These are phyloP conservation scores for Ogataea kodamae DNA, from an alignment of 805 yeast genomes.

Conservation along the genomic window DNA sequence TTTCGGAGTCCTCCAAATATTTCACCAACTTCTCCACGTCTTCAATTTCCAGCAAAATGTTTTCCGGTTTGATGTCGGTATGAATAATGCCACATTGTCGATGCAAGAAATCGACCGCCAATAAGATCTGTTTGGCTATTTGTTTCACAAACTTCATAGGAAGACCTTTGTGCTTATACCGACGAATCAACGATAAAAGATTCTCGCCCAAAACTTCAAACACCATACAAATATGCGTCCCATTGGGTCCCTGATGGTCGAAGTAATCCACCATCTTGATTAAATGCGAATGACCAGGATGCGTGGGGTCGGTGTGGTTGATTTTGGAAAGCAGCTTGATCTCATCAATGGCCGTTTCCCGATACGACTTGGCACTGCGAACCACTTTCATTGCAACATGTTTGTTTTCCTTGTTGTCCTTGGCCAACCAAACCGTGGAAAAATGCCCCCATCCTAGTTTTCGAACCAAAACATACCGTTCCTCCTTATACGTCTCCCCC, in stretches of 20 bases:
- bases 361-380: constrained; percentile 82
- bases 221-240: constrained; percentile 93
- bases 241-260: constrained; percentile 85
- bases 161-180: constrained; percentile 51
- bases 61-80: constrained; percentile 77
- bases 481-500: constrained; percentile 77
- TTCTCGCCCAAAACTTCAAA: constrained; percentile 97
- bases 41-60: constrained; percentile 51
- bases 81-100: constrained; percentile 64
- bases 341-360: constrained; percentile 94
- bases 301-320: constrained; percentile 57
- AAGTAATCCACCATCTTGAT: constrained; percentile 81
- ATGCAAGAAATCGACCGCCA: constrained; percentile 57
- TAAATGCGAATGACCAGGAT: constrained; percentile 80
- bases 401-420: constrained; percentile 47
- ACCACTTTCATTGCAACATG: constrained; percentile 96
- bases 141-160: constrained; percentile 55
- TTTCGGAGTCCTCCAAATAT: constrained; percentile 39
- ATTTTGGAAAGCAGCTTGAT: constrained; percentile 71
- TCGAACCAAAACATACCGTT: constrained; percentile 72
- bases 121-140: constrained; percentile 53
- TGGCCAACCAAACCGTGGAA: constrained; percentile 92
- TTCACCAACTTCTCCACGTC: constrained; percentile 51
- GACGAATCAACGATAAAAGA: constrained; percentile 74
- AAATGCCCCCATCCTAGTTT: constrained; percentile 99